Conservation (phyloP, 1,284 basidiomycete genomes). For the Ustilago bromivora region DNA sequence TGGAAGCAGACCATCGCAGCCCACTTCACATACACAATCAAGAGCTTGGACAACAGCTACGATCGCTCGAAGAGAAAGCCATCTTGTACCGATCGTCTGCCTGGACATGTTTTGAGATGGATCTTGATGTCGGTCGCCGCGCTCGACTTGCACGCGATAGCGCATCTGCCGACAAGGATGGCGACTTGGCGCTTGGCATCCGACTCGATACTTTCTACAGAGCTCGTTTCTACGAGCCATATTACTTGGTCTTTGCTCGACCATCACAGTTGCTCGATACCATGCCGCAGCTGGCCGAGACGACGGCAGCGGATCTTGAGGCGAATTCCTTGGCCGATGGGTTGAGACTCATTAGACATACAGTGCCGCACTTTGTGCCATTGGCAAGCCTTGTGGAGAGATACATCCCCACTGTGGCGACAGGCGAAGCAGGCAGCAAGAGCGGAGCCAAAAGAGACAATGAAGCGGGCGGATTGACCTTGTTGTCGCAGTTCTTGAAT, state of each 20-base stretch:
- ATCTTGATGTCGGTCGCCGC: constrained; percentile 55
- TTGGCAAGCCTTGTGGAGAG: constrained; percentile 43
- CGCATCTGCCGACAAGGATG: constrained; percentile 29
- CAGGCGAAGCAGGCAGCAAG: constrained; percentile 28
- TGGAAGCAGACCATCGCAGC: not conserved
- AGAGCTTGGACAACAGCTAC: constrained; percentile 30
- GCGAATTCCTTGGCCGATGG: constrained; percentile 20
- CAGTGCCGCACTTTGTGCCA: constrained; percentile 58
- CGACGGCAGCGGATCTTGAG: constrained; percentile 29
- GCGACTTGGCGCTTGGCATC: constrained; percentile 50
- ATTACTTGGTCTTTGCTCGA: constrained; percentile 54
- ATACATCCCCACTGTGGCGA: constrained; percentile 38
- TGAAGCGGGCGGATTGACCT: constrained; percentile 43
- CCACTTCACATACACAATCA: constrained; percentile 25
- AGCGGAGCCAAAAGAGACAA: constrained; percentile 17
- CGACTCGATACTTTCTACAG: constrained; percentile 55
- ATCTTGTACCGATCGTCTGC: constrained; percentile 50
- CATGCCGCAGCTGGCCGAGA: constrained; percentile 25
- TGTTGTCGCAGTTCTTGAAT: constrained; percentile 41
- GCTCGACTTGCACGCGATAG: constrained; percentile 32
- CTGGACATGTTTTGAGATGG: constrained; percentile 59
- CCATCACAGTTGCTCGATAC: constrained; percentile 44
- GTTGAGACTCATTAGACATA: constrained; percentile 51
- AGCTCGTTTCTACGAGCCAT: constrained; percentile 55
- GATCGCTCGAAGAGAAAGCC: constrained; percentile 45